phyloP scores from a whole-genome alignment of 148 eudicot genomes.

The Chenopodium suecicum region DNA sequence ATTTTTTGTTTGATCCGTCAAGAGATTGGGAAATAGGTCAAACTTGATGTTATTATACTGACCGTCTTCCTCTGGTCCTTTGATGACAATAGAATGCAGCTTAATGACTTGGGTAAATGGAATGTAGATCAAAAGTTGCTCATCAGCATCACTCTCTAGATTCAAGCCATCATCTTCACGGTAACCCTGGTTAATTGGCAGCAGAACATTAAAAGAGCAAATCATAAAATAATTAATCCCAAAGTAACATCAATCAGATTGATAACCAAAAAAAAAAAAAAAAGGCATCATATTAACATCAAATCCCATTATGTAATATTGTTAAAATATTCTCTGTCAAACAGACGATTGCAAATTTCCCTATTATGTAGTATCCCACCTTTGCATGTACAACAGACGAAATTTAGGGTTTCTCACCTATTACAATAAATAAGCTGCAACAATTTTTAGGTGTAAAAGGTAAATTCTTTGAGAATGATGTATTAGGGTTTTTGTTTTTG shows the following conservation, averaged over 20 bases:
- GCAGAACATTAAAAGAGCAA: background rate
- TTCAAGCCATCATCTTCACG: conserved; percentile 92
- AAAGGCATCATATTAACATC: background rate
- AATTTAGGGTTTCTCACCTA: no score
- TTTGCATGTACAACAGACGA: background rate
- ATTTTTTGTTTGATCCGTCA: background rate
- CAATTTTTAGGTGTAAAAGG: no score
- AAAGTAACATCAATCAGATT: background rate
- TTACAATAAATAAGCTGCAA: no score
- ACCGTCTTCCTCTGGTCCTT: conserved; percentile 96
- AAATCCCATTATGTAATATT: background rate
- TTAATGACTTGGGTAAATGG: conserved; percentile 87
- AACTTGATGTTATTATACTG: background rate
- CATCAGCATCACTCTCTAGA: conserved; percentile 97
- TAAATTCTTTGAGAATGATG: no score
- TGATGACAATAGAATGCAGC: conserved; percentile 70
- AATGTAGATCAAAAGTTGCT: conserved; percentile 84
- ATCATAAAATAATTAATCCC: background rate
- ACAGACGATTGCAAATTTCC: background rate
- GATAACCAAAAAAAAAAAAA: background rate
- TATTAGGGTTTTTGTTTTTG: no score
- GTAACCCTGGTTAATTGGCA: conserved; percentile 63
- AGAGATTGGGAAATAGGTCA: background rate
- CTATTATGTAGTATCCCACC: background rate
- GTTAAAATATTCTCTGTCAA: background rate